Conservation (phyloP, 495 filamentous ascomycete genomes). For the Daldinia caldariorum region DNA sequence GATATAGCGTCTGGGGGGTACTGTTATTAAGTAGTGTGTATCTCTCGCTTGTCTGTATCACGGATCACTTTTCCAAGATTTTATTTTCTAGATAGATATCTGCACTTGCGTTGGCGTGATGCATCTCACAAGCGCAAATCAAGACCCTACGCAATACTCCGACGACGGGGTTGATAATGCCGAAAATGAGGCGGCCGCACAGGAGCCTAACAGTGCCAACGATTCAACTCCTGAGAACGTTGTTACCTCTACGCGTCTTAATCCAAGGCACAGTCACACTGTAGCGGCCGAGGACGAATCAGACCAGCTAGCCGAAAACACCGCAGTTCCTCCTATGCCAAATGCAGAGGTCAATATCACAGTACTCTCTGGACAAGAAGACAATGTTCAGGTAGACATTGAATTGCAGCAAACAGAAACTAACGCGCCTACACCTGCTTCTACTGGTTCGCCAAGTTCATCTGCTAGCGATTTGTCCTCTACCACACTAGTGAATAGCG, state of each 20-base stretch:
- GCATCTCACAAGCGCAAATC: constrained; percentile 10
- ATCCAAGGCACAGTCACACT: background rate
- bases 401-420: background rate
- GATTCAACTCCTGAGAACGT: background rate
- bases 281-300: background rate
- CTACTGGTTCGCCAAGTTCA: background rate
- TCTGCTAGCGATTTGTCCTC: background rate
- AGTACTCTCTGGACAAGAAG: background rate
- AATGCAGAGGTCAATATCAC: background rate
- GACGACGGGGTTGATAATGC: background rate
- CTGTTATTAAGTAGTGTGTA: background rate
- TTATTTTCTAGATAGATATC: background rate
- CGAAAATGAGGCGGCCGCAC: background rate
- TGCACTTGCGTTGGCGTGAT: constrained; percentile 3
- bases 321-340: background rate
- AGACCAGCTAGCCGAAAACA: background rate
- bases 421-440: background rate
- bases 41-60: background rate
- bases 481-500: background rate
- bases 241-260: background rate
- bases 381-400: background rate
- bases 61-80: background rate
- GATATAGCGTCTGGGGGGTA: background rate
- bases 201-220: background rate
- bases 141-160: background rate